phyloP scores from a whole-genome alignment of 495 filamentous ascomycete genomes.

The Hyaloscypha bicolor region DNA sequence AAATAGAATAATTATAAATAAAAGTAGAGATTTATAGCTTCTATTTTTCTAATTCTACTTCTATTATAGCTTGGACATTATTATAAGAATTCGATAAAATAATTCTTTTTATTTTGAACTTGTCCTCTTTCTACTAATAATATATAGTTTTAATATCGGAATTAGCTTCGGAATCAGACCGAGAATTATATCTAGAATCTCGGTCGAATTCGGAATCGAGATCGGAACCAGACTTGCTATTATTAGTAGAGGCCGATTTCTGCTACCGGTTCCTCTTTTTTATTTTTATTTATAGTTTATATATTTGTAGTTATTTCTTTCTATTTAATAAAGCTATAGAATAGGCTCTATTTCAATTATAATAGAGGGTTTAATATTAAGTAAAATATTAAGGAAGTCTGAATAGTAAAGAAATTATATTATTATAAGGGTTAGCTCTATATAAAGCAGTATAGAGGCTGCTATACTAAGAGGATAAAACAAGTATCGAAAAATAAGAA shows the following conservation, averaged over 20 bases:
- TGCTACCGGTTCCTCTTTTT: background rate
- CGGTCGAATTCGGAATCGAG: background rate
- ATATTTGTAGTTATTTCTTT: background rate
- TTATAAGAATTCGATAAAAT: constrained; percentile 6
- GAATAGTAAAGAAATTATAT: no score
- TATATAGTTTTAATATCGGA: constrained; percentile 5
- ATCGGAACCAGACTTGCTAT: constrained; percentile 1
- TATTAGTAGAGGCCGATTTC: constrained; percentile 1
- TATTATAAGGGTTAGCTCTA: background rate
- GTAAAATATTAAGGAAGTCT: background rate
- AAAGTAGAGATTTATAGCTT: constrained; percentile 12
- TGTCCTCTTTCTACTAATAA: constrained; percentile 3
- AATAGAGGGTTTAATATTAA: background rate
- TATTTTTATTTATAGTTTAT: background rate
- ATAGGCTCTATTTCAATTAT: constrained; percentile 2
- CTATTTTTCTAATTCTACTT: constrained; percentile 12
- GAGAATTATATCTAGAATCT: constrained; percentile 7
- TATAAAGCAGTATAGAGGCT: background rate
- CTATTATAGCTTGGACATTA: constrained; percentile 2
- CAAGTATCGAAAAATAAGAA: background rate
- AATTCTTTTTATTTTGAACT: constrained; percentile 4
- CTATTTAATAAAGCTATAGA: background rate
- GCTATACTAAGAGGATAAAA: background rate
- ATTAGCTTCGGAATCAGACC: constrained; percentile 1
- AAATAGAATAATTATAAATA: constrained; percentile 1